phyloP scores from a whole-genome alignment of 768 basidiomycete genomes.

The Boletus subcaerulescens region DNA sequence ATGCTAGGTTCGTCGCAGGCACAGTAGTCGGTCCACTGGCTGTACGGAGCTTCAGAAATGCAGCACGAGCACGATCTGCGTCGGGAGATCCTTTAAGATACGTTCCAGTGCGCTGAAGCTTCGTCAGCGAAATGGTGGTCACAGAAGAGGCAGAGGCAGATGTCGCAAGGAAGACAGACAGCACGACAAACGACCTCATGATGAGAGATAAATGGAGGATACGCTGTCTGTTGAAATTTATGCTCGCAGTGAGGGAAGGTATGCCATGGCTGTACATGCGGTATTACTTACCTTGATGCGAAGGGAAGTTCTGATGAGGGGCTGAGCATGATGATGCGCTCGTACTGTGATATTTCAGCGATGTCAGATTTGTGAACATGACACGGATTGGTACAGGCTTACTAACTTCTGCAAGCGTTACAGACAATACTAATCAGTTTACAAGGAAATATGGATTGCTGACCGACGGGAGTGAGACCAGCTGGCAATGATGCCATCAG shows the following conservation, averaged over 20 bases:
- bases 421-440: no score
- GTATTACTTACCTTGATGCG: no score
- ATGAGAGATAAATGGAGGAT: background rate
- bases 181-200: conserved; percentile 12
- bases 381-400: no score
- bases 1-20: conserved; percentile 13
- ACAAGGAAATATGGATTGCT: no score
- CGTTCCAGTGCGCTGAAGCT: conserved; percentile 7
- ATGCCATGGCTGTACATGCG: no score
- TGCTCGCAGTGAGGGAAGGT: background rate
- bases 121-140: conserved; percentile 11
- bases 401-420: no score
- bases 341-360: no score
- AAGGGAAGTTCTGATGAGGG: no score
- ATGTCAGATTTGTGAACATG: no score
- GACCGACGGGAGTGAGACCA: no score
- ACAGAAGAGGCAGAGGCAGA: background rate
- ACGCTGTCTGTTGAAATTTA: background rate
- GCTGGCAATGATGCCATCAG: no score
- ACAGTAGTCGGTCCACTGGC: conserved; percentile 9
- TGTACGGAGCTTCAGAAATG: conserved; percentile 2
- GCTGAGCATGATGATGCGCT: no score
- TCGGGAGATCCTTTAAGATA: conserved; percentile 18
- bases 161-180: conserved; percentile 1
- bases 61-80: conserved; percentile 17